Conservation (phyloP, 441 rosid species). For the Mallotus japonicus region DNA sequence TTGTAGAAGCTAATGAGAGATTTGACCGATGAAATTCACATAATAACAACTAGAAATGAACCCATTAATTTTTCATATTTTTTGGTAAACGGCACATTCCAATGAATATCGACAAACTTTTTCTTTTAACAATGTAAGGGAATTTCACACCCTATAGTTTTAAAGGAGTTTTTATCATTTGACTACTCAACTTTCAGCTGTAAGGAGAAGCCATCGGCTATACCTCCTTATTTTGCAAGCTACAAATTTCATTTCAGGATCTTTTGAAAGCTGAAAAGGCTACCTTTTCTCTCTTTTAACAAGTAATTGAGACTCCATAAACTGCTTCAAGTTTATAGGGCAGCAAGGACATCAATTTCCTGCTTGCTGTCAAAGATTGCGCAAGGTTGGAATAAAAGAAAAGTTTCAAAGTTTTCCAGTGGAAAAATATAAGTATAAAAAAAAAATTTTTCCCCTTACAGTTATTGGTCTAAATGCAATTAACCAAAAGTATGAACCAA, state of each 20-base stretch:
- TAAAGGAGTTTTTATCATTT: no score
- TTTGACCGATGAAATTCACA: background rate
- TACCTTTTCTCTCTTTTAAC: no score
- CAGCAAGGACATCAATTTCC: background rate
- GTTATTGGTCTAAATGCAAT: constrained; percentile 7
- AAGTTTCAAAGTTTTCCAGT: background rate
- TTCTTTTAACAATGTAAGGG: no score
- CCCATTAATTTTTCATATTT: background rate
- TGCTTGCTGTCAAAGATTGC: constrained; percentile 11
- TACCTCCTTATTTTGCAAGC: background rate
- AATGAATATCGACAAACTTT: background rate
- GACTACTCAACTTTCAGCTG: no score
- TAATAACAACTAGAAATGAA: background rate
- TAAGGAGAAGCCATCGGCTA: background rate
- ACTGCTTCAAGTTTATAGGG: background rate
- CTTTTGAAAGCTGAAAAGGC: no score
- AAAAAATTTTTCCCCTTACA: background rate
- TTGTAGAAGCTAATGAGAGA: no score
- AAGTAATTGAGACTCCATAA: background rate
- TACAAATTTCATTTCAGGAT: background rate
- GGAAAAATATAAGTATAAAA: background rate
- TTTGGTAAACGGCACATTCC: background rate
- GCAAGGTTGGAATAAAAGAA: background rate
- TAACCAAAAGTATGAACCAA: constrained; percentile 2
- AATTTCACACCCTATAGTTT: no score